Percentiles rank a stretch among this genome's conserved stretches.
phyloP scores from a whole-genome alignment of 345 rosid genomes.

The Rhodamnia rubescens region DNA sequence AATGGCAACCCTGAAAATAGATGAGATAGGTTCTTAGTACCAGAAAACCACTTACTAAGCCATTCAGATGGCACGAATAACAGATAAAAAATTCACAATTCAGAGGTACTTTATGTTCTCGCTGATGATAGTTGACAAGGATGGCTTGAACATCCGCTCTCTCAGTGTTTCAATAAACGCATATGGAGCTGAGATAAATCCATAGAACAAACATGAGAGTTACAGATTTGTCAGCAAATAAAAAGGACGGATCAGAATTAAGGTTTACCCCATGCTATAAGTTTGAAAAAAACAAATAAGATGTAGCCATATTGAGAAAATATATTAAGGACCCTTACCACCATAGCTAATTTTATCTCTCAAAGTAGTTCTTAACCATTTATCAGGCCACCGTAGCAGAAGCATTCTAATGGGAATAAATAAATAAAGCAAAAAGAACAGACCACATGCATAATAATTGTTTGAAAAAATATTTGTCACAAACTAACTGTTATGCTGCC shows the following conservation, averaged over 20 bases:
- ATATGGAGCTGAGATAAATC: slow-evolving; percentile 45
- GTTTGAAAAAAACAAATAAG: neutral
- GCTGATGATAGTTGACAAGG: slow-evolving; percentile 70
- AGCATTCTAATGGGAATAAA: neutral
- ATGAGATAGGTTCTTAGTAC: neutral
- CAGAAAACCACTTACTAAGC: neutral
- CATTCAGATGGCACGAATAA: neutral
- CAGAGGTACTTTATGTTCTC: slow-evolving; percentile 51
- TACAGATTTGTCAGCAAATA: neutral
- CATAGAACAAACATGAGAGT: neutral
- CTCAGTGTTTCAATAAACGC: slow-evolving; percentile 89
- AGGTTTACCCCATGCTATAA: neutral
- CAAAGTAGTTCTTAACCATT: neutral
- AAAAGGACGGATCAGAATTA: neutral
- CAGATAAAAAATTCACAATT: neutral
- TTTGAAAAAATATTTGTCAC: neutral
- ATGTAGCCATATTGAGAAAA: neutral
- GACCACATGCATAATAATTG: neutral
- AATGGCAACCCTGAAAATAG: slow-evolving; percentile 47
- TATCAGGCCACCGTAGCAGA: neutral
- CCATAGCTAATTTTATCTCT: neutral
- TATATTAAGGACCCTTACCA: neutral
- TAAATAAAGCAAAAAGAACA: neutral
- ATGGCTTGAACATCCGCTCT: slow-evolving; percentile 94
- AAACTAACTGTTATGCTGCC: neutral